Percentiles rank a stretch among this genome's conserved stretches.
These are phyloP conservation scores for Carex parvula DNA, from an alignment of 176 grass and related monocot genomes.

Conservation along the genomic window DNA sequence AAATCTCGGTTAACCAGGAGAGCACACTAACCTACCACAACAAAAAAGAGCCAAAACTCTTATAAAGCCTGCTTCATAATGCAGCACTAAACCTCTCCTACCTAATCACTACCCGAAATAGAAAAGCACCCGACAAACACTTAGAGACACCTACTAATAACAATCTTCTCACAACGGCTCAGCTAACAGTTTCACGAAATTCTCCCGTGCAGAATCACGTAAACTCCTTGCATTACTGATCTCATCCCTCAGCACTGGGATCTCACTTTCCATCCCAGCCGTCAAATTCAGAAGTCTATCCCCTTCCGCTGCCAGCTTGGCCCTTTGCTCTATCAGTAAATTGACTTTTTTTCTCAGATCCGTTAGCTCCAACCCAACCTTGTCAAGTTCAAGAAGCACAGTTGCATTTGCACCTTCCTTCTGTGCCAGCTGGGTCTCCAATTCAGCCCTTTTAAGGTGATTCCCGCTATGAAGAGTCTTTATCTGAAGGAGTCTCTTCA, in stretches of 20 bases:
- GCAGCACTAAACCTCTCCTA: background rate
- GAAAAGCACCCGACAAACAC: background rate
- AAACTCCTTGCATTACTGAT: background rate
- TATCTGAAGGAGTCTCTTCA: slow-evolving; percentile 29
- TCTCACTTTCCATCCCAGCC: slow-evolving; percentile 9
- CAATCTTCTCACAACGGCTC: slow-evolving; percentile 6
- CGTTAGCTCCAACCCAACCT: slow-evolving; percentile 8
- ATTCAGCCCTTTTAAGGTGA: background rate
- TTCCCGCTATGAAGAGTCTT: slow-evolving; percentile 6
- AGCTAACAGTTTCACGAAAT: background rate
- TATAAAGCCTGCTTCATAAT: background rate
- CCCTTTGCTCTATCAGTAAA: background rate
- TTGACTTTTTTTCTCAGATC: slow-evolving; percentile 8
- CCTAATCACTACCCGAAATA: background rate
- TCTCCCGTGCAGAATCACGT: background rate
- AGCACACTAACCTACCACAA: background rate
- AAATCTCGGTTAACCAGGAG: background rate
- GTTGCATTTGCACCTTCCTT: slow-evolving; percentile 19
- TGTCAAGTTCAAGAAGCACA: slow-evolving; percentile 15
- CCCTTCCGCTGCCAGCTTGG: background rate
- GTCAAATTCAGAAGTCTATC: background rate
- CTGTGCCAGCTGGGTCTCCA: background rate
- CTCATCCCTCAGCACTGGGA: background rate
- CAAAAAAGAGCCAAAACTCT: background rate
- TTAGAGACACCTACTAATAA: background rate